Base-by-base conservation (phyloP, 805 yeast genomes). In the Pichia scutulata region DNA sequence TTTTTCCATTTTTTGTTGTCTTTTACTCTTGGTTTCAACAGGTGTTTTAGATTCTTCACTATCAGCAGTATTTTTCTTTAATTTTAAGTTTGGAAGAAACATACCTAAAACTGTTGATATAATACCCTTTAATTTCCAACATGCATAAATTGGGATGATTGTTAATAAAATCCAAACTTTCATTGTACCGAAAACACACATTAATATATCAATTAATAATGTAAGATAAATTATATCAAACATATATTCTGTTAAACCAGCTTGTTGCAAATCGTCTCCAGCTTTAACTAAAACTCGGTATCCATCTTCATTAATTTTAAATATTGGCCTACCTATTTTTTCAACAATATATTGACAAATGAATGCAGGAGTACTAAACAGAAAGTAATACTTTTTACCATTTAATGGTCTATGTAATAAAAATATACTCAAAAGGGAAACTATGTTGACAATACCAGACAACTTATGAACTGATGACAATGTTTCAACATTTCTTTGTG, bases 211-310 rank as follows among this genome's bases (percentile, higher is more conserved):
- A 55, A 80, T 70, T 21, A 76, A 57, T 75, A 83, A 74, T 3
- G 89, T 83, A 43, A 85, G 63, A 60, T 85, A 85, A 52, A 86
- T 68, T 13, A 84, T 63, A 60, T 86, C 93, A 60, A 82, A 82
- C 72, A 84, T 68, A 69, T 82, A 84, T 64, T 86, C 92, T 39
- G 82, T 82, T 40, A 86, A 69, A 0, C 93, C 93, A 4, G 65
- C 60, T 52, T 78, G 86, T 49, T 65, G 65, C 52, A 85, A 72
- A 58, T 86, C 86, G 28, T 74, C 77, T 2, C 90, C 92, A 1
- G 85, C 63, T 13, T 64, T 67, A 3, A 75, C 60, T 44, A 84
- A 67, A 16, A 60, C 56, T 36, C 53, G 47, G 47, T 72, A 71
- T 2, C 75, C 75, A 43, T 75, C 75, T 1, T 57, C 60, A 16